Evolutionary conservation across 2,329 filamentous ascomycete genomes (phyloP), one percentile per base, ranked within the genome.

Genomic region (Cladosporium velox): DNA sequence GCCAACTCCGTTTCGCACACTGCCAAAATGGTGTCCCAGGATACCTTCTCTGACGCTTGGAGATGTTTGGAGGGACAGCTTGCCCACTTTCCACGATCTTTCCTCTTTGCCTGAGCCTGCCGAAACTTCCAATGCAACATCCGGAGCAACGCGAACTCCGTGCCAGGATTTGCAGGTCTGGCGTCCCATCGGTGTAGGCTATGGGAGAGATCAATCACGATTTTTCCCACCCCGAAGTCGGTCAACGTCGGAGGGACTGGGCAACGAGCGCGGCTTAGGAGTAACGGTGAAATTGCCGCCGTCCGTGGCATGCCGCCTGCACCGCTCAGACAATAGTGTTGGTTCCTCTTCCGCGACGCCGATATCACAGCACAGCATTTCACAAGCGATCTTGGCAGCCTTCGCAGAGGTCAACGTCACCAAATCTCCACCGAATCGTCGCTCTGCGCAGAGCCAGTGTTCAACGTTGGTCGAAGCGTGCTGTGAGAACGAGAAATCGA

Each of bases 81-180:
- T 69, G 26, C 74, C 74, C 2, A 70, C 65, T 3, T 74, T 74
- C 66, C 70, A 68, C 49, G 73, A 75, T 65, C 70, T 75, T 3
- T 76, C 73, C 14, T 65, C 59, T 18, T 59, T 75, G 18, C 69
- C 72, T 6, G 72, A 73, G 49, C 67, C 64, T 21, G 32, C 15
- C 24, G 69, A 67, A 26, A 47, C 64, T 35, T 47, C 41, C 24
- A 59, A 26, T 34, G 57, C 18, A 58, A 49, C 8, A 24, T n/a
- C 41, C 8, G 41, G n/a, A 47, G 41, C n/a, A 21, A 47, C 41
- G n/a, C 41, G 8, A 21, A 47, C 15, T 2, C 52, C 28, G 3
- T 67, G 63, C 32, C 65, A 68, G 41, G 70, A 70, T 24, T 12
- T 72, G 38, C 71, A 70, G 59, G 55, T 71, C 18, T 73, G 71